A percentile compares a stretch with the other conserved stretches of the same genome.
Evolutionary conservation across 2,329 filamentous ascomycete genomes (phyloP).

Genomic region (Xylaria sp.): DNA sequence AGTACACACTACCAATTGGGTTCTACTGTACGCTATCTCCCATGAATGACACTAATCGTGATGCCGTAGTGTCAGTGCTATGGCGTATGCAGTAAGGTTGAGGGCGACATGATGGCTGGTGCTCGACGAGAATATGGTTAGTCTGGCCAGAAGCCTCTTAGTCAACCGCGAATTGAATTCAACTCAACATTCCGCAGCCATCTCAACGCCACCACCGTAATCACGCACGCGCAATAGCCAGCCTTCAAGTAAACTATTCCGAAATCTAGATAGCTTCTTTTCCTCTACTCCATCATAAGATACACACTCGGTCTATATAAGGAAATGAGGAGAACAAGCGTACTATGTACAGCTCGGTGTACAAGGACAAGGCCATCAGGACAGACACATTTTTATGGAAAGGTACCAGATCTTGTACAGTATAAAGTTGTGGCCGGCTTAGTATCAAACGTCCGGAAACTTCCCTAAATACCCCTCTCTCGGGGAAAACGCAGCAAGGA

Average conservation of each 20-base stretch:
- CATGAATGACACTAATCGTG: conserved; percentile 1
- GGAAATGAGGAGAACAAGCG: neutral
- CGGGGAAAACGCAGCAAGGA: neutral
- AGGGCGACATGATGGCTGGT: neutral
- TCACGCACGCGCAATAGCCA: conserved; percentile 15
- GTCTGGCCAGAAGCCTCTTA: neutral
- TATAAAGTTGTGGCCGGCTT: neutral
- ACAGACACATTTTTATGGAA: neutral
- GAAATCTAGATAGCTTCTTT: neutral
- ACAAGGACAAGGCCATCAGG: conserved; percentile 24
- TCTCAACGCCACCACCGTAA: conserved; percentile 23
- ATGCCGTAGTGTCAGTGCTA: neutral
- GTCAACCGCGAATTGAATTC: neutral
- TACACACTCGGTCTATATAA: neutral
- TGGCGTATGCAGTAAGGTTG: neutral
- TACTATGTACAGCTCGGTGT: neutral
- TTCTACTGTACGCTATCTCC: conserved; percentile 4
- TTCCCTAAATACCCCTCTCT: neutral
- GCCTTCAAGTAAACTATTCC: neutral
- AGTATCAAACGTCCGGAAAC: neutral
- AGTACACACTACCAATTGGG: conserved; percentile 10
- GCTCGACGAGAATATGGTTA: neutral
- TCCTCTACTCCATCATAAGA: neutral
- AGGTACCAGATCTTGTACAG: neutral
- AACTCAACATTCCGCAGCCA: conserved; percentile 1